Evolutionary conservation across 768 basidiomycete genomes (phyloP).

Genomic region (Heimioporus sp.): DNA sequence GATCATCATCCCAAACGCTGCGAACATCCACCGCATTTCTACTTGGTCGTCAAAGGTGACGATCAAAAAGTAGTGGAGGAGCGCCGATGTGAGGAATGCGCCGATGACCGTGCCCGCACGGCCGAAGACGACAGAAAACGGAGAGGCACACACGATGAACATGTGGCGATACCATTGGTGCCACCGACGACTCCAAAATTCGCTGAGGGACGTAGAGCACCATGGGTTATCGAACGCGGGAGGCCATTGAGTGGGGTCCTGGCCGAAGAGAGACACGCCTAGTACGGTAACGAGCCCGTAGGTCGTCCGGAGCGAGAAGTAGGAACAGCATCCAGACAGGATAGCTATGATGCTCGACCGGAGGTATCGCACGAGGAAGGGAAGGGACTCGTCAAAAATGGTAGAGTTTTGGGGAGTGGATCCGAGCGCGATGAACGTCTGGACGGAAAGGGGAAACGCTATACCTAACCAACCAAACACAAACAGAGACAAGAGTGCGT

Average conservation of each 20-base stretch:
- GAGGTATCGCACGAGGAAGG: slow-evolving; percentile 22
- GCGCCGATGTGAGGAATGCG: slow-evolving; percentile 52
- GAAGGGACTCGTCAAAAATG: slow-evolving; percentile 32
- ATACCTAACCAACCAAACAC: slow-evolving; percentile 42
- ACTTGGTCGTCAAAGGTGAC: slow-evolving; percentile 48
- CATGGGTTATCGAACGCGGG: slow-evolving; percentile 32
- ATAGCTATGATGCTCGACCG: slow-evolving; percentile 45
- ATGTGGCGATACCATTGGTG: slow-evolving; percentile 22
- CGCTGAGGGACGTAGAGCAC: slow-evolving; percentile 30
- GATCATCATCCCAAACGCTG: slow-evolving; percentile 56
- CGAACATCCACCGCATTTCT: slow-evolving; percentile 37
- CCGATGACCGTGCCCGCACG: slow-evolving; percentile 48
- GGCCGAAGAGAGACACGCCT: slow-evolving; percentile 23
- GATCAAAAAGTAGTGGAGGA: slow-evolving; percentile 51
- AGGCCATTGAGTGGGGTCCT: slow-evolving; percentile 30
- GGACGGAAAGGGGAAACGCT: slow-evolving; percentile 42
- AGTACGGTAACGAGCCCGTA: slow-evolving; percentile 23
- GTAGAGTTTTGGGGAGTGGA: slow-evolving; percentile 20
- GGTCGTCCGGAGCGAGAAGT: slow-evolving; percentile 38
- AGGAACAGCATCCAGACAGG: slow-evolving; percentile 42
- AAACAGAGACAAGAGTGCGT: slow-evolving; percentile 35
- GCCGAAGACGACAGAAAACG: slow-evolving; percentile 40
- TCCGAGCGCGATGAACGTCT: slow-evolving; percentile 41
- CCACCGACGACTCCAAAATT: slow-evolving; percentile 38
- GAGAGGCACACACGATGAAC: slow-evolving; percentile 32